Evolutionary conservation across 306 rosid species (phyloP), one percentile per base, ranked within the genome.

Genomic region (Dicorynia guianensis): DNA sequence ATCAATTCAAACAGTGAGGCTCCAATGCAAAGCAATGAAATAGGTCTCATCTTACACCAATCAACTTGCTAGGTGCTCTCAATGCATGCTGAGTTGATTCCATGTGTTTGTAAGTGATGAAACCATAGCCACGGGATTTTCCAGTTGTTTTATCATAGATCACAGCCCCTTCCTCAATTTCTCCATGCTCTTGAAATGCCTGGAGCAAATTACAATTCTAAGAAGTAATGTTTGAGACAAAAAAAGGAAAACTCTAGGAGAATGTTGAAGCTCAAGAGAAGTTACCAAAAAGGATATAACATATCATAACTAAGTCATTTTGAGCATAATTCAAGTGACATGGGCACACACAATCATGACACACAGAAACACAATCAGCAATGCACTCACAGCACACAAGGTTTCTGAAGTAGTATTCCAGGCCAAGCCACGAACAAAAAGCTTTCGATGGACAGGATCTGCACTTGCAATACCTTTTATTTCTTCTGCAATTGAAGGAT

Each of bases 381-480:
- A 75, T 70, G 50, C 96, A 92, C 96, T 90, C 96, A 92, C 93
- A 85, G 80, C 92, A 90, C 89, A 84, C 92, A 93, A 82, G 67
- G 98, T 93, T 79, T 85, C 94, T 61, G 93, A 82, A 73, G 85
- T 56, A 83, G 96, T 93, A 77, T 83, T 87, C 91, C 90, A 84
- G 39, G 96, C 85, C 95, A 93, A 87, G 84, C 93, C 91, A 80
- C 91, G 91, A 80, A 93, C 96, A 86, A 89, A 93, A 90, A 93
- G 96, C 95, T 85, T 90, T 87, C 96, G 93, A 74, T 87, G 89
- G 66, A 72, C 88, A 76, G 93, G 92, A 87, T 90, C 89, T 19
- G 89, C 87, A 85, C 86, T 87, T 63, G 96, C 94, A 75, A 90
- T 79, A 86, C 87, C 85, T 87, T 85, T 87, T 79, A 93, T 93